Evolutionary conservation across 2,329 filamentous ascomycete genomes (phyloP).

Genomic region (Beauveria scarabaeidicola): DNA sequence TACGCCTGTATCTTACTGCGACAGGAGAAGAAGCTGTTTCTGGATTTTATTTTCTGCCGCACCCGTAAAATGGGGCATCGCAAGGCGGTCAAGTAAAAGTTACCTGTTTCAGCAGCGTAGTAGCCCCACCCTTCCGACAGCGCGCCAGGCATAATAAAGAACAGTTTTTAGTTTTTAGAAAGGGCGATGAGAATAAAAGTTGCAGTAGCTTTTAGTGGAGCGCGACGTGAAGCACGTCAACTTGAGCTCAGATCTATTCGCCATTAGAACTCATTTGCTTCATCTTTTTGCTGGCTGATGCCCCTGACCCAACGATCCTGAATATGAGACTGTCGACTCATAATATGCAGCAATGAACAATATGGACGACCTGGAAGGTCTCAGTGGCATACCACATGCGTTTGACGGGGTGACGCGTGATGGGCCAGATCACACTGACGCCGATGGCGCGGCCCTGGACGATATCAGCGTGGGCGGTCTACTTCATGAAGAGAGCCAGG

Average conservation of each 20-base stretch:
- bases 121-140: no score
- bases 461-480: neutral
- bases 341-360: conserved; percentile 3
- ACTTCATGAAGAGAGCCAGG: neutral
- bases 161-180: no score
- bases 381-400: neutral
- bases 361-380: neutral
- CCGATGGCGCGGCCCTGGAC: neutral
- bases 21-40: neutral
- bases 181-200: neutral
- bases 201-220: neutral
- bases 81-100: neutral
- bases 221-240: conserved; percentile 1
- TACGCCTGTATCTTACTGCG: neutral
- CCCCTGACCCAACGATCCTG: neutral
- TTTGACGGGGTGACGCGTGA: conserved; percentile 1
- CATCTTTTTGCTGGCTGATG: neutral
- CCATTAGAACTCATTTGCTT: neutral
- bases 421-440: neutral
- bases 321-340: neutral
- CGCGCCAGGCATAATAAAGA: no score
- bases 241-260: neutral
- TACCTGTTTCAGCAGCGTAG: no score
- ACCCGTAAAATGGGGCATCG: neutral
- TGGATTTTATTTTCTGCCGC: conserved; percentile 1